Evolutionary conservation across 1,284 basidiomycete species (phyloP).

Genomic region (Lignosus rhinocerotis): DNA sequence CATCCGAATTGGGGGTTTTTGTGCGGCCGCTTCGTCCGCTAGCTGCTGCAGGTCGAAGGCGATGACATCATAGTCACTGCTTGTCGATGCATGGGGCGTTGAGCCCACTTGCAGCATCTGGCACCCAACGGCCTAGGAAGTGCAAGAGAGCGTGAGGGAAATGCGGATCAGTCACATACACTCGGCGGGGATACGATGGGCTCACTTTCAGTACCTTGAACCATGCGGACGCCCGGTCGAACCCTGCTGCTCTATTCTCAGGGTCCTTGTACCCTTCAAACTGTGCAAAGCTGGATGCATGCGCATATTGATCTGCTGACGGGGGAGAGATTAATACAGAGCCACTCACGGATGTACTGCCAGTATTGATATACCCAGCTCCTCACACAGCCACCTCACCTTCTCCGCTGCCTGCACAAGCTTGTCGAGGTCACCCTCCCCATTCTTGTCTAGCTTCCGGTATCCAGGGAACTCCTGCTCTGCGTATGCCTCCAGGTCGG

Average conservation of each 20-base stretch:
- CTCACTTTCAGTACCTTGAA: conserved; percentile 32
- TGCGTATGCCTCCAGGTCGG: conserved; percentile 34
- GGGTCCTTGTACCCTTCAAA: conserved; percentile 32
- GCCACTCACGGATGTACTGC: conserved; percentile 28
- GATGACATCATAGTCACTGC: conserved; percentile 30
- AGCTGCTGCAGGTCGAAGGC: conserved; percentile 32
- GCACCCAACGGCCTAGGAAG: conserved; percentile 22
- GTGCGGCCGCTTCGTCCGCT: conserved; percentile 31
- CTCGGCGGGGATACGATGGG: not conserved
- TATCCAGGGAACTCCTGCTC: conserved; percentile 26
- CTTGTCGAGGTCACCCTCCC: conserved; percentile 31
- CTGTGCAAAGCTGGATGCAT: conserved; percentile 27
- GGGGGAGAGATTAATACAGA: not conserved
- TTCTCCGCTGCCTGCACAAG: conserved; percentile 25
- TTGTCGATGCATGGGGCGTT: conserved; percentile 28
- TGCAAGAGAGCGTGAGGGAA: not conserved
- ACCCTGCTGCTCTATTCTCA: conserved; percentile 16
- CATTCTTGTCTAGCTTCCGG: conserved; percentile 26
- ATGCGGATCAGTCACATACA: too few relatives aligned
- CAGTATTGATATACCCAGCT: conserved; percentile 25
- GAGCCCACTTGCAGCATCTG: conserved; percentile 34
- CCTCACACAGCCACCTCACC: conserved; percentile 24
- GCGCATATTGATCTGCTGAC: too few relatives aligned
- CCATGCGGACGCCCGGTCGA: conserved; percentile 31
- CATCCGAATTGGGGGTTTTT: conserved; percentile 34